Evolutionary conservation across 371 early-diverging fungal genomes (phyloP), one percentile per base, ranked within the genome.

Genomic region (Mucor saturninus): DNA sequence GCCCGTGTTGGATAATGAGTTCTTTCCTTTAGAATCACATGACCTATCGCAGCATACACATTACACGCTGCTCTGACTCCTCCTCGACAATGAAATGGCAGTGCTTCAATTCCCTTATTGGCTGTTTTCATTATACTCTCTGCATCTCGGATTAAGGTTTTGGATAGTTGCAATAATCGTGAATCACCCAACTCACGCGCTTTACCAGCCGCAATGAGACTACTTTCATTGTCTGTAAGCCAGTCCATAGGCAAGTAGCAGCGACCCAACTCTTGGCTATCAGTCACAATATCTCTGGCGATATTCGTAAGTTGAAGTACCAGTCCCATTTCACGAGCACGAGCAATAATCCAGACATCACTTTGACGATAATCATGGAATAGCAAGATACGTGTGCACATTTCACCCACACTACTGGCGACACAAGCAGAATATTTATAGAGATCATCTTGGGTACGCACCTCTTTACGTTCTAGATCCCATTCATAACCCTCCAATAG

Each of bases 391-490:
- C 69, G 80, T 0, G 80, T 80, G 45, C 76, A 80, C 71, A 74
- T 78, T 57, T 86, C 86, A 42, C 87, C 89, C 10, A 89, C 86
- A 49, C 85, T 84, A 46, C 82, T 78, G 10, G 89, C 89, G 11
- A 85, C 89, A 60, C 75, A 75, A 13, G 73, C 75, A 30, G 80
- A 78, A 61, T 89, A 87, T 1, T 61, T 35, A 7, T 72, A 46
- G 21, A 89, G 65, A 55, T 86, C 85, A 0, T 57, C 62, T 35
- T 80, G 77, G 10, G 45, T 67, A 28, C 49, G 28, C 26, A 87
- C 62, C 0, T 61, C 61, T 3, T 62, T 65, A 6, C 69, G 62
- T 11, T 74, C 70, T 28, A 85, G 55, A 60, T 88, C 89, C 81
- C 78, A 84, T 21, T 52, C 56, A 50, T 84, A 86, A 5, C 86